A percentile compares a stretch with the other conserved stretches of the same genome.
Evolutionary conservation across 192 early-diverging fungal species (phyloP).

Genomic region (Pilobolus umbonatus): DNA sequence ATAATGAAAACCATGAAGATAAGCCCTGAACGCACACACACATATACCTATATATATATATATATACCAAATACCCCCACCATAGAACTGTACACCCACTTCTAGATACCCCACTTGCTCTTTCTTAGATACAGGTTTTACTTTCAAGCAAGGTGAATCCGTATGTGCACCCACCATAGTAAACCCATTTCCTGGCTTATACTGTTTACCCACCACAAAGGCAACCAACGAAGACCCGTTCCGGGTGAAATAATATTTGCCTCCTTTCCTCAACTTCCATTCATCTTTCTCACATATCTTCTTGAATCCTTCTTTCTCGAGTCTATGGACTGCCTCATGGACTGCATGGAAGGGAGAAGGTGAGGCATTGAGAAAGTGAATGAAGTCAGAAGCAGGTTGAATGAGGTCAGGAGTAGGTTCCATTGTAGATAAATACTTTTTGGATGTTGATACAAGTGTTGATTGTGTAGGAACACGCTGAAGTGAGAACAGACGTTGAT

Average conservation of each 20-base stretch:
- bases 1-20: not conserved
- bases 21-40: not conserved
- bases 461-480: no score
- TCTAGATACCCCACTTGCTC: conserved; percentile 81
- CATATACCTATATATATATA: not conserved
- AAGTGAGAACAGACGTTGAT: no score
- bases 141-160: conserved; percentile 95
- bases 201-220: conserved; percentile 91
- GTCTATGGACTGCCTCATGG: conserved; percentile 66
- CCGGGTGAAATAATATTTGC: conserved; percentile 96
- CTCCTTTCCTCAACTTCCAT: conserved; percentile 76
- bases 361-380: conserved; percentile 87
- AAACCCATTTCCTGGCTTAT: conserved; percentile 68
- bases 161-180: conserved; percentile 94
- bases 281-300: conserved; percentile 81
- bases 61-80: conserved; percentile 82
- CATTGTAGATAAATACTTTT: no score
- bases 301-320: conserved; percentile 73
- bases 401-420: no score
- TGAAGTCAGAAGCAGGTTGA: conserved; percentile 60
- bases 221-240: conserved; percentile 86
- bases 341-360: conserved; percentile 98
- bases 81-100: conserved; percentile 89
- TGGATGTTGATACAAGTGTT: no score
- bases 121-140: conserved; percentile 94